Evolutionary conservation across 192 early-diverging fungal species (phyloP), one percentile per base, ranked within the genome.

Genomic region (Kickxella alabastrina): DNA sequence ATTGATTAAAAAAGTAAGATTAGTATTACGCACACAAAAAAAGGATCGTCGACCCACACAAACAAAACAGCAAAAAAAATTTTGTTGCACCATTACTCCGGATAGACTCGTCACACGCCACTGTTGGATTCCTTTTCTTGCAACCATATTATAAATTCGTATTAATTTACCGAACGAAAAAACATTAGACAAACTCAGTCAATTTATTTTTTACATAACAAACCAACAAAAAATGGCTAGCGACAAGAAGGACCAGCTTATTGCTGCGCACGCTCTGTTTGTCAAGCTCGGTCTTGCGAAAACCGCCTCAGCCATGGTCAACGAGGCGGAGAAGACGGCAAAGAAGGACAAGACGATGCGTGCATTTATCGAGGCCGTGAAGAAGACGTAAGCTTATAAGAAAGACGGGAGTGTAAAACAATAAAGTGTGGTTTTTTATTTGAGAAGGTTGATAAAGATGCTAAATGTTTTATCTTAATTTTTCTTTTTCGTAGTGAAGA

Each of bases 171-270:
- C n/a, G n/a, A n/a, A n/a, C n/a, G n/a, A n/a, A n/a, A n/a, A n/a
- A n/a, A n/a, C n/a, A n/a, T n/a, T n/a, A n/a, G n/a, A n/a, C n/a
- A n/a, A n/a, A n/a, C n/a, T n/a, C n/a, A n/a, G n/a, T n/a, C n/a
- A n/a, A n/a, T n/a, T n/a, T n/a, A 2, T 44, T 3, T 55, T 28
- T 31, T 25, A 6, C 15, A 42, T 25, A 3, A 38, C 27, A 36
- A 34, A 53, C 47, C 55, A 19, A 57, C 54, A 15, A 67, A 31
- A 32, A 48, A 68, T 64, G 68, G 14, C 45, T 10, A 49, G 15
- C 12, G 35, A 50, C 25, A 60, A 52, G 25, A 34, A 19, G 3
- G 25, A 65, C 32, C 43, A 65, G 58, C 62, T 73, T 49, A 34
- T 57, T 5, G 32, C 40, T 18, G 52, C 62, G 1, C 49, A 53